Conservation (phyloP, 331 rosid species). For the Arachis monticola region DNA sequence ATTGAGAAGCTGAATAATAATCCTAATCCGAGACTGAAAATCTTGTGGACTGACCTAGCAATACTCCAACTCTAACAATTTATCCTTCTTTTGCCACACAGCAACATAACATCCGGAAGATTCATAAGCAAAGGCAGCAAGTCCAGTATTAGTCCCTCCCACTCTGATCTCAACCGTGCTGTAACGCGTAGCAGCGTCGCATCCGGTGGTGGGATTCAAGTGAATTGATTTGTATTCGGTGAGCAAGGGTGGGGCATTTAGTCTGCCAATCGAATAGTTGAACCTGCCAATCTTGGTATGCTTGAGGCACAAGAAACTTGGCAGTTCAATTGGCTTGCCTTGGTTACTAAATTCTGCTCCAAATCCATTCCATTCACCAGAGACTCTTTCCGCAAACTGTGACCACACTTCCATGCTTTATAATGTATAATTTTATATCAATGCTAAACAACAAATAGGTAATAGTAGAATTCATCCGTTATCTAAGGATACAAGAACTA, state of each 20-base stretch:
- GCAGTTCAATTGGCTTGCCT: slow-evolving; percentile 78
- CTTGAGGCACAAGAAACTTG: slow-evolving; percentile 83
- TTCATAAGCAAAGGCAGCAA: slow-evolving; percentile 76
- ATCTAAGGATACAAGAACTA: not conserved
- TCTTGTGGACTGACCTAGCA: slow-evolving; percentile 87
- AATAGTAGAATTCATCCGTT: not conserved
- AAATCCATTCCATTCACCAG: slow-evolving; percentile 98
- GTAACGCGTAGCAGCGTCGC: slow-evolving; percentile 85
- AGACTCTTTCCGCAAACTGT: slow-evolving; percentile 76
- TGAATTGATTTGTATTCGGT: slow-evolving; percentile 66
- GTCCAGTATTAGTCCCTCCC: slow-evolving; percentile 48
- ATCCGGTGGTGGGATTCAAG: slow-evolving; percentile 90
- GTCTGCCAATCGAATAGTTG: slow-evolving; percentile 96
- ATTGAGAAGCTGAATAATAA: slow-evolving; percentile 56
- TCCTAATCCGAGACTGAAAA: slow-evolving; percentile 82
- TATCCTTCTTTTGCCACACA: slow-evolving; percentile 62
- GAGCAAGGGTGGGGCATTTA: slow-evolving; percentile 93
- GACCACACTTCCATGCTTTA: slow-evolving; percentile 56
- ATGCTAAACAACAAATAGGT: slow-evolving; percentile 1
- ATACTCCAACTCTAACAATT: slow-evolving; percentile 74
- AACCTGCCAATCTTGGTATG: slow-evolving; percentile 92
- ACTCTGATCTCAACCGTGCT: slow-evolving; percentile 62
- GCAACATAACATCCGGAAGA: slow-evolving; percentile 78
- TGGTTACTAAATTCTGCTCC: slow-evolving; percentile 81
- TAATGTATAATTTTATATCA: slow-evolving; percentile 1